Percentiles rank a stretch among this genome's conserved stretches.
phyloP scores from a whole-genome alignment of 176 grass and related monocot genomes.

The Sorghum bicolor region DNA sequence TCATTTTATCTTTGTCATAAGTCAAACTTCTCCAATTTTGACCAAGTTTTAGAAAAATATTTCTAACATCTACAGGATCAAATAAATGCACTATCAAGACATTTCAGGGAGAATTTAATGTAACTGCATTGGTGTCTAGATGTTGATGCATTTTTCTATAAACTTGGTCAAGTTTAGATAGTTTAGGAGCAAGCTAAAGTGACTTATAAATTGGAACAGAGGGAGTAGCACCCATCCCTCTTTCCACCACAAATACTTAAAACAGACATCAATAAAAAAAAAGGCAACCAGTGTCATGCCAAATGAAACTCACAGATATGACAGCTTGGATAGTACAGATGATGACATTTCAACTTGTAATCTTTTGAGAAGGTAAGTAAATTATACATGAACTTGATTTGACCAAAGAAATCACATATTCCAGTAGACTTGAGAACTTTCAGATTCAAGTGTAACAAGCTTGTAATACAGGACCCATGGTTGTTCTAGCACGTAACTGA shows the following conservation, averaged over 20 bases:
- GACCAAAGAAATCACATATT: background rate
- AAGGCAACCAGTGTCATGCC: background rate
- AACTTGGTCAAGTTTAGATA: background rate
- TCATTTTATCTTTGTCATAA: background rate
- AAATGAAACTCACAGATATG: background rate
- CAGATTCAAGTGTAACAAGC: background rate
- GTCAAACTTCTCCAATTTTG: background rate
- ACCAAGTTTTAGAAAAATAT: background rate
- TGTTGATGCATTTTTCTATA: background rate
- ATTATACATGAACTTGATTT: background rate
- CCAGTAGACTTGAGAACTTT: background rate
- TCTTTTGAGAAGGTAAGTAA: background rate
- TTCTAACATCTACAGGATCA: background rate
- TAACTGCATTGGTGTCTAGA: background rate
- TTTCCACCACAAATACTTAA: slow-evolving; percentile 2
- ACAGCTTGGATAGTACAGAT: background rate
- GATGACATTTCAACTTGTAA: background rate
- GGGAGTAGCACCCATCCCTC: background rate
- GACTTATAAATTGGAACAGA: background rate
- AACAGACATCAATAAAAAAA: background rate
- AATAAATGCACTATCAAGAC: background rate
- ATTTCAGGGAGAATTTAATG: background rate
- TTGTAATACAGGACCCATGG: background rate
- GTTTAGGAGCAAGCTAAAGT: background rate
- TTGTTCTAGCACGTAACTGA: slow-evolving; percentile 7